Evolutionary conservation across 768 basidiomycete species (phyloP).

Genomic region (Russula olivacea): DNA sequence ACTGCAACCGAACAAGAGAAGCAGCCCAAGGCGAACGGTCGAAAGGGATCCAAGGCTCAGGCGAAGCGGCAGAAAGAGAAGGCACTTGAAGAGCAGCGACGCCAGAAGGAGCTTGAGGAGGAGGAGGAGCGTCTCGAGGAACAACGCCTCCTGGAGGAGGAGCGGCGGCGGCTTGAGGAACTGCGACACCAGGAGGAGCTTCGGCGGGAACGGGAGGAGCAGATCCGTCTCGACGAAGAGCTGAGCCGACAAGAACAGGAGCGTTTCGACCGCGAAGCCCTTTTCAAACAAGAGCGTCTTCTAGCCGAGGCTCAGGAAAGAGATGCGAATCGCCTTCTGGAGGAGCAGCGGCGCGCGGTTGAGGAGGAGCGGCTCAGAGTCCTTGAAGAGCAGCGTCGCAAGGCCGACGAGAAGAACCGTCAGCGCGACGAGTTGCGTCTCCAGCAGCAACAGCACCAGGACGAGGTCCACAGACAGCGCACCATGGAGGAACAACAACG

Average conservation of each 20-base stretch:
- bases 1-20: constrained; percentile 8
- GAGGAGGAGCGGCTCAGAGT: constrained; percentile 25
- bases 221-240: constrained; percentile 21
- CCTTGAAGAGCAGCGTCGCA: constrained; percentile 34
- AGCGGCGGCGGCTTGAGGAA: constrained; percentile 23
- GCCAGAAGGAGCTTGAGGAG: constrained; percentile 14
- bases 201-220: constrained; percentile 16
- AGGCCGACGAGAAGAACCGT: constrained; percentile 31
- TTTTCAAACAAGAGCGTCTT: constrained; percentile 14
- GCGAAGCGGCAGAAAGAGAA: constrained; percentile 25
- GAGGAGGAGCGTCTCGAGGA: constrained; percentile 12
- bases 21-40: constrained; percentile 4
- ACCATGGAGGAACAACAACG: constrained; percentile 30
- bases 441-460: constrained; percentile 29
- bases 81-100: constrained; percentile 20
- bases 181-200: constrained; percentile 24
- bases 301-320: constrained; percentile 3
- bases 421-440: constrained; percentile 21
- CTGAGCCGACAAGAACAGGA: constrained; percentile 20
- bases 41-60: constrained; percentile 18
- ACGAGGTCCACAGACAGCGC: constrained; percentile 27
- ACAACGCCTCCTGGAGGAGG: constrained; percentile 34
- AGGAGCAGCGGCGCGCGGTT: constrained; percentile 12
- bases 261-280: constrained; percentile 8
- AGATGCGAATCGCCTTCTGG: not conserved